A percentile compares a stretch with the other conserved stretches of the same genome.
phyloP scores from a whole-genome alignment of 2,329 filamentous ascomycete genomes.

The Cordyceps cateniannulata region DNA sequence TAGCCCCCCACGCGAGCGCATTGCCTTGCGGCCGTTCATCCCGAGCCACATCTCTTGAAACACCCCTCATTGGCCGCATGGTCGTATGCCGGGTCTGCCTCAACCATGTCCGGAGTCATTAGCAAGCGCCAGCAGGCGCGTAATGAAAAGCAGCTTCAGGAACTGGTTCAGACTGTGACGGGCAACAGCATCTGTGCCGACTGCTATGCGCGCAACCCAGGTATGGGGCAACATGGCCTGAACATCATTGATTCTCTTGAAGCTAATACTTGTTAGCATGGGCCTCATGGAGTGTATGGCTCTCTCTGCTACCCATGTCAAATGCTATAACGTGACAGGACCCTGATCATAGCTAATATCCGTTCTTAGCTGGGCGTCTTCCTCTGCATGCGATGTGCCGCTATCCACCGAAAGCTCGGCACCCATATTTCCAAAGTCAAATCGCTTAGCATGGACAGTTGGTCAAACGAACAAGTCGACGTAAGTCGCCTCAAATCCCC shows the following conservation, averaged over 20 bases:
- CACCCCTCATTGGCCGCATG: background rate
- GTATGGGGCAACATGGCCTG: conserved; percentile 42
- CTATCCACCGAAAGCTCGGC: conserved; percentile 90
- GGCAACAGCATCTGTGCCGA: conserved; percentile 95
- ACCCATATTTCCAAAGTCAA: conserved; percentile 99
- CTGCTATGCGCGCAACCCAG: conserved; percentile 85
- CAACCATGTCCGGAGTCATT: conserved; percentile 61
- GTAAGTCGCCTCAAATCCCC: conserved; percentile 43
- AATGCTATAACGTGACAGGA: conserved; percentile 11
- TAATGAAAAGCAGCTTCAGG: conserved; percentile 87
- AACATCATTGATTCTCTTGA: conserved; percentile 1
- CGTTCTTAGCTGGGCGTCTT: conserved; percentile 75
- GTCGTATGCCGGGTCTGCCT: background rate
- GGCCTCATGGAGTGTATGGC: conserved; percentile 91
- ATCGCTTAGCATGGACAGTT: conserved; percentile 96
- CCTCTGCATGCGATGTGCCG: conserved; percentile 94
- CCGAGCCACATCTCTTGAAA: background rate
- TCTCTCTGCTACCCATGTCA: background rate
- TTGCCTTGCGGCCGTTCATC: background rate
- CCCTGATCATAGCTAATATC: conserved; percentile 17
- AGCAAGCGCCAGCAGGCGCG: conserved; percentile 97
- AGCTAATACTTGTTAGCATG: conserved; percentile 55
- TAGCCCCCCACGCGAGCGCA: background rate
- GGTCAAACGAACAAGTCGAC: conserved; percentile 93
- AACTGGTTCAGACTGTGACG: conserved; percentile 73